Conservation (phyloP, 2,329 filamentous ascomycete genomes). For the Neofusicoccum sp. region DNA sequence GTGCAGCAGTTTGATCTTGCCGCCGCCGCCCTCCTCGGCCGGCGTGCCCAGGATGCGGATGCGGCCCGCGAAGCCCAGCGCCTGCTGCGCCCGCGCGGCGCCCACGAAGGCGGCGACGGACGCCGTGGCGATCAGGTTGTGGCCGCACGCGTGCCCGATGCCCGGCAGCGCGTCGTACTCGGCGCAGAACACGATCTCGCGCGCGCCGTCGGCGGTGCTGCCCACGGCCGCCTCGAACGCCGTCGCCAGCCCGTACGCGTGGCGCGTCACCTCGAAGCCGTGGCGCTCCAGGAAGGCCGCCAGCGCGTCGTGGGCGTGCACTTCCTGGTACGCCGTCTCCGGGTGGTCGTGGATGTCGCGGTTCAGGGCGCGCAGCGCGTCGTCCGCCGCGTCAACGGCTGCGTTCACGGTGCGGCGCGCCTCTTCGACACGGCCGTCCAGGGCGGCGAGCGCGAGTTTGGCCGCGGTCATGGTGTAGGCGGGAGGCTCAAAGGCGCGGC, state of each 20-base stretch:
- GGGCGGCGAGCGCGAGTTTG: not conserved
- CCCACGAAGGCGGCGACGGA: conserved; percentile 50
- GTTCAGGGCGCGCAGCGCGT: conserved; percentile 22
- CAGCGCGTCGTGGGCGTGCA: conserved; percentile 27
- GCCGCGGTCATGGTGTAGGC: not conserved
- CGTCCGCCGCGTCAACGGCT: conserved; percentile 18
- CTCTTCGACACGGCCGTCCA: not conserved
- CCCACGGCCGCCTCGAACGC: conserved; percentile 33
- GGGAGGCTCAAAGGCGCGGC: not conserved
- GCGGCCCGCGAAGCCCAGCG: conserved; percentile 44
- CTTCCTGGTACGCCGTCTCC: conserved; percentile 25
- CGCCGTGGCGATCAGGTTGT: conserved; percentile 54
- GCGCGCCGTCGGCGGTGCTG: conserved; percentile 24
- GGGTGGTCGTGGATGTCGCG: conserved; percentile 25
- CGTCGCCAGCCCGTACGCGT: conserved; percentile 35
- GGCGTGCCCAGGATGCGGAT: conserved; percentile 53
- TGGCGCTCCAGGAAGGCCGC: conserved; percentile 22
- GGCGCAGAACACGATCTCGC: conserved; percentile 46
- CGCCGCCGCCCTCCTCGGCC: conserved; percentile 54
- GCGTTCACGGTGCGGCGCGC: not conserved
- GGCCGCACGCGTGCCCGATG: conserved; percentile 55
- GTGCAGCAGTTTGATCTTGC: conserved; percentile 50
- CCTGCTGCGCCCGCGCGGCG: conserved; percentile 45
- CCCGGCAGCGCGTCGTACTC: conserved; percentile 53
- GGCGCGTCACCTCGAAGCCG: conserved; percentile 28